Evolutionary conservation across 192 early-diverging fungal species (phyloP).

Genomic region (Radiomyces spectabilis): DNA sequence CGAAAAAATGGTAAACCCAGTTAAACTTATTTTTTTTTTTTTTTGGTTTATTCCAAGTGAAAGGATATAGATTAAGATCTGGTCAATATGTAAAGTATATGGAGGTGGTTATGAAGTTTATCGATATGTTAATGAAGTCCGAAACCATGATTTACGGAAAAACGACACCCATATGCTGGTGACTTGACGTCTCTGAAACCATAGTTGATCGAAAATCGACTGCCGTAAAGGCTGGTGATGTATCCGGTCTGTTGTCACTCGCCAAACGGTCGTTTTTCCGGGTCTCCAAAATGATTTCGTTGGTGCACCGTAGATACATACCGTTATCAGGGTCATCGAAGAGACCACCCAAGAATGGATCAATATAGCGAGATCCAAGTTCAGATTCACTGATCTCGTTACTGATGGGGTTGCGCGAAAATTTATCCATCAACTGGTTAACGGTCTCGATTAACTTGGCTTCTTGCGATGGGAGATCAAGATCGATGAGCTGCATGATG

Average conservation of each 20-base stretch:
- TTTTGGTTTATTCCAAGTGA: no score
- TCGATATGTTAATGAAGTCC: no score
- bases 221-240: constrained; percentile 3
- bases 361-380: no score
- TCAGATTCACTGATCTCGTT: no score
- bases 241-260: constrained; percentile 1
- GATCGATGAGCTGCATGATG: background rate
- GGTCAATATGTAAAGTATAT: no score
- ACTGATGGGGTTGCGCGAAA: no score
- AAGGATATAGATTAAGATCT: no score
- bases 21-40: no score
- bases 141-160: no score
- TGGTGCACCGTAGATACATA: constrained; percentile 11
- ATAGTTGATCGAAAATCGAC: constrained; percentile 1
- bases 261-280: constrained; percentile 1
- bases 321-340: constrained; percentile 14
- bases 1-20: no score
- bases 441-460: constrained; percentile 2
- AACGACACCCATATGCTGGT: constrained; percentile 2
- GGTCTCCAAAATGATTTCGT: constrained; percentile 8
- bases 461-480: constrained; percentile 5
- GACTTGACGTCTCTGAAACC: constrained; percentile 14
- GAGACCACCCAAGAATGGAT: constrained; percentile 3
- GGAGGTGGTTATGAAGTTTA: no score
- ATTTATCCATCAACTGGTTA: no score